Conservation (phyloP, 1,284 basidiomycete genomes). For the Tilletia horrida region DNA sequence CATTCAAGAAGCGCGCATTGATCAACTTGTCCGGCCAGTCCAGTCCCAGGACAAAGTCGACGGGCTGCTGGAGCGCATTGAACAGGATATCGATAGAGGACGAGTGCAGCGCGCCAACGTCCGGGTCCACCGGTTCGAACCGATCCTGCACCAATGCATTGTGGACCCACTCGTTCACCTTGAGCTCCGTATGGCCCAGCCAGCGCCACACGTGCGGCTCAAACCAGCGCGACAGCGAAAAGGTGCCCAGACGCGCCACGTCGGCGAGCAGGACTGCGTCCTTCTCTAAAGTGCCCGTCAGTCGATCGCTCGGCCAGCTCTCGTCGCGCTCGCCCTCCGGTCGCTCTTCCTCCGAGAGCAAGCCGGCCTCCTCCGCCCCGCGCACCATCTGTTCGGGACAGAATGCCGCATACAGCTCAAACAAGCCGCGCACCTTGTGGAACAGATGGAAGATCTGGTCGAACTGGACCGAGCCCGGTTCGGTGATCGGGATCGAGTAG, state of each 20-base stretch:
- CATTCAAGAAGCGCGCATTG: conserved; percentile 84
- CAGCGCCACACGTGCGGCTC: conserved; percentile 84
- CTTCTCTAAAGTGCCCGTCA: background rate
- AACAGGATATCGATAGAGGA: conserved; percentile 95
- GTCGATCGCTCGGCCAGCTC: background rate
- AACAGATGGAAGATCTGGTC: conserved; percentile 80
- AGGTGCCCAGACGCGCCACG: conserved; percentile 17
- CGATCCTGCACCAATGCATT: conserved; percentile 45
- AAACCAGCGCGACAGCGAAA: conserved; percentile 63
- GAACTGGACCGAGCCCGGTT: conserved; percentile 37
- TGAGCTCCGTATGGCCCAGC: conserved; percentile 82
- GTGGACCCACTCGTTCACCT: conserved; percentile 85
- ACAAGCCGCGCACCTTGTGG: conserved; percentile 67
- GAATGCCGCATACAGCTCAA: conserved; percentile 77
- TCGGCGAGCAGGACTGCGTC: background rate
- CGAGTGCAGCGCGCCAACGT: conserved; percentile 76
- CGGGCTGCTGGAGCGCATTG: conserved; percentile 84
- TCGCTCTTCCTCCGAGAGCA: background rate
- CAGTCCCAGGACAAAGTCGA: conserved; percentile 80
- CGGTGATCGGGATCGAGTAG: conserved; percentile 20
- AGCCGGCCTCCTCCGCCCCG: background rate
- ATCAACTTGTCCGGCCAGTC: conserved; percentile 89
- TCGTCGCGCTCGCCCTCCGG: background rate
- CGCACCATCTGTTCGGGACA: conserved; percentile 63
- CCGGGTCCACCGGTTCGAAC: conserved; percentile 60